Percentiles rank a stretch among this genome's conserved stretches.
Evolutionary conservation across 176 grass and related monocot species (phyloP).

Genomic region (Saccharum officinarum): DNA sequence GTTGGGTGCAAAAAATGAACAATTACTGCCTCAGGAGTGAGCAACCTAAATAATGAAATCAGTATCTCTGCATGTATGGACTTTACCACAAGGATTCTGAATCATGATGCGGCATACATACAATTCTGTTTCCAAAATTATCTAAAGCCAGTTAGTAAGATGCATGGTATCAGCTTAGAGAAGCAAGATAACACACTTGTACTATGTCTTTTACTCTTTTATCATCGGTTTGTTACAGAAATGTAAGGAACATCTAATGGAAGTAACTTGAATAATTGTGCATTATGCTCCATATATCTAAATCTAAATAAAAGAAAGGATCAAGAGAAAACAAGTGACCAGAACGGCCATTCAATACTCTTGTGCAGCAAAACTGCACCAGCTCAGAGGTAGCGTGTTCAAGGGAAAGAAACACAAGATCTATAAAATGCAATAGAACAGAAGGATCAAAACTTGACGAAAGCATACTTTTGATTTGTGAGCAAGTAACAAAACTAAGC

Average conservation of each 20-base stretch:
- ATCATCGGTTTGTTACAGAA: background rate
- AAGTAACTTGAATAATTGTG: background rate
- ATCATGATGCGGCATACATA: background rate
- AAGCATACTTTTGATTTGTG: background rate
- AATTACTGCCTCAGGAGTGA: background rate
- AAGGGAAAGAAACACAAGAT: background rate
- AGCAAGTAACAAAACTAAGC: background rate
- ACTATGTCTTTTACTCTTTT: background rate
- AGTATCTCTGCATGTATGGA: background rate
- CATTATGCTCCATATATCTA: background rate
- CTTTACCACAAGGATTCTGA: background rate
- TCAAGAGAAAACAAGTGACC: background rate
- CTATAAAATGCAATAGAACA: background rate
- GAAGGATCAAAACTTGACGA: background rate
- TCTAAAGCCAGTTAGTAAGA: background rate
- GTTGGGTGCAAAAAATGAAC: background rate
- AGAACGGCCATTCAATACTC: background rate
- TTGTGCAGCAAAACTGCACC: background rate
- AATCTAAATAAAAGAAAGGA: background rate
- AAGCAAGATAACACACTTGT: background rate
- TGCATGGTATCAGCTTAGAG: background rate
- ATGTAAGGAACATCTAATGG: background rate
- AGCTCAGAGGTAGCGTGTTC: background rate
- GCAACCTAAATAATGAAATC: conserved; percentile 6
- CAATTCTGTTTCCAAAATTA: background rate